Conservation (phyloP, 164 flowering plant genomes). For the Tetrastigma voinierianum region DNA sequence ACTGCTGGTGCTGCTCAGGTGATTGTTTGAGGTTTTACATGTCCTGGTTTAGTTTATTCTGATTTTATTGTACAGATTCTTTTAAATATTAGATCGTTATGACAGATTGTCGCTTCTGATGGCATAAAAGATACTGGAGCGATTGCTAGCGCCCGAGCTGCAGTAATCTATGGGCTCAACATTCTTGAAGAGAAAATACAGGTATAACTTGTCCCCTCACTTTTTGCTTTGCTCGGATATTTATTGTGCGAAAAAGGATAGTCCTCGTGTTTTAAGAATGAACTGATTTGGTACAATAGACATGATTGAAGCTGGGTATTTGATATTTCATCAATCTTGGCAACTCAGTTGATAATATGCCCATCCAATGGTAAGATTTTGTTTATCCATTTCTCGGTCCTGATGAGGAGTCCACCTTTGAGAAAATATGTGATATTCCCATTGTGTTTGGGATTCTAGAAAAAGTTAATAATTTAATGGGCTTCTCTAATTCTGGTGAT, state of each 20-base stretch:
- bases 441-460: too few species aligned
- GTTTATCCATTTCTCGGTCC: too few species aligned
- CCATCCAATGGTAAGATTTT: too few species aligned
- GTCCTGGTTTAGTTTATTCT: not conserved
- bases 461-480: too few species aligned
- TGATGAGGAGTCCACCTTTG: too few species aligned
- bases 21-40: not conserved
- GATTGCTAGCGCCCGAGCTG: constrained; percentile 60
- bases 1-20: constrained; percentile 90
- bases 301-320: too few species aligned
- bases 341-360: too few species aligned
- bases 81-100: not conserved
- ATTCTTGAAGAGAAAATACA: constrained; percentile 52
- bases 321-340: too few species aligned
- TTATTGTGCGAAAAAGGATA: not conserved
- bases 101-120: constrained; percentile 40
- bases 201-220: constrained; percentile 20
- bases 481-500: too few species aligned
- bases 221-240: not conserved
- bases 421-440: too few species aligned
- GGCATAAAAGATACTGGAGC: constrained; percentile 45
- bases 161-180: constrained; percentile 54
- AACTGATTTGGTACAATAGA: too few species aligned
- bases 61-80: not conserved
- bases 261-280: too few species aligned